These are phyloP conservation scores for Exophiala sp. DNA, from an alignment of 2,329 filamentous ascomycete species.

Conservation along the genomic window DNA sequence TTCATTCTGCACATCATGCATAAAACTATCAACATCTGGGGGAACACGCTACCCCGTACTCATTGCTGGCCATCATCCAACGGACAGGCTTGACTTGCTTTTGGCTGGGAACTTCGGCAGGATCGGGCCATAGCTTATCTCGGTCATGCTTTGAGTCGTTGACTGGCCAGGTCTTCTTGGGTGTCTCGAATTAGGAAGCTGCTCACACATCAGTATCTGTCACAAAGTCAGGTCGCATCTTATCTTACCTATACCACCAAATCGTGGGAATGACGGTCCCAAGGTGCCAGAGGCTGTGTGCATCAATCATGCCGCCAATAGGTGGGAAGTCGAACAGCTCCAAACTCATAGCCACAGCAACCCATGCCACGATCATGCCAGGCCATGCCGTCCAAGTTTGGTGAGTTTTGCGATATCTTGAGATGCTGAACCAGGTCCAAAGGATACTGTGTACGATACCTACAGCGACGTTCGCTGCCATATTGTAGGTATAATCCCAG, in stretches of 20 bases:
- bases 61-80: no score
- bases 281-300: constrained; percentile 93
- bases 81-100: background rate
- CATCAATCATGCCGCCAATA: constrained; percentile 76
- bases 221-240: constrained; percentile 2
- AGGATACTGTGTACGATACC: constrained; percentile 77
- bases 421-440: constrained; percentile 81
- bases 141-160: constrained; percentile 66
- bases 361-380: constrained; percentile 84
- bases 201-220: constrained; percentile 10
- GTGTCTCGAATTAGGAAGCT: constrained; percentile 87
- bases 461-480: constrained; percentile 84
- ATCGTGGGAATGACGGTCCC: constrained; percentile 84
- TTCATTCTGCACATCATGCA: no score
- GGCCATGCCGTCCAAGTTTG: constrained; percentile 84
- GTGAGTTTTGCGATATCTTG: constrained; percentile 67
- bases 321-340: constrained; percentile 94
- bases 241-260: constrained; percentile 89
- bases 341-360: constrained; percentile 89
- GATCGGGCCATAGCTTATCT: background rate
- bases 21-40: no score
- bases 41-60: no score
- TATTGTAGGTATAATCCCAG: constrained; percentile 98
- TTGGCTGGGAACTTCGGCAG: background rate
- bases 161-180: constrained; percentile 71